Evolutionary conservation across 176 grass and related monocot species (phyloP), one percentile per base, ranked within the genome.

Genomic region (Thinopyrum elongatum): DNA sequence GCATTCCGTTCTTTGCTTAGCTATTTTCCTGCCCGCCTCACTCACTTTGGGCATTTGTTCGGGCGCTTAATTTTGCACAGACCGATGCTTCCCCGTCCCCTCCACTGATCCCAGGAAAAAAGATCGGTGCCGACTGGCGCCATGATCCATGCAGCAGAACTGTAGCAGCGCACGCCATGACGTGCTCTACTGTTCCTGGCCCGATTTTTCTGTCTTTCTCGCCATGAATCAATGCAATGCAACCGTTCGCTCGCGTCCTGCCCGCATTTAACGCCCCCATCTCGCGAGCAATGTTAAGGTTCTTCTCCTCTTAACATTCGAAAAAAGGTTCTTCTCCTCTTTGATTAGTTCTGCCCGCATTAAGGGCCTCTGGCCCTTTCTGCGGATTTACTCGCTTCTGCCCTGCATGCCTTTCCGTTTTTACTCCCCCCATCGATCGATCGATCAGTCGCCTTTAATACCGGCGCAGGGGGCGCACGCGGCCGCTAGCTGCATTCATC

Each of bases 141-240:
- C 15, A 68, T 17, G 25, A 35, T 39, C 23, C 41, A 60, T 69
- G 66, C 80, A 65, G 10, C 33, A 13, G 14, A 3, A 76, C 72
- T 76, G 72, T 76, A 53, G 42, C 44, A 4, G 28, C 13, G 61
- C 79, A 47, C 79, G 64, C 14, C 61, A 49, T 85, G 83, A 53
- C 83, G 42, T 16, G 67, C 70, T 28, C 23, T 1, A 17, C 41
- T 86, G 79, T 78, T 82, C 41, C 57, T 29, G 8, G 14, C 14
- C 58, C 2, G 46, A 15, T 51, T 81, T 75, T 62, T 46, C 13
- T 80, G 42, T 67, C 85, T 34, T 84, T 66, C 83, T 74, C 26
- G 55, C 23, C 68, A 14, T 17, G 33, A 44, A 28, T 87, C 60
- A 87, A 81, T 84, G 57, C 60, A 87, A 81, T 84, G 57, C 80